Evolutionary conservation across 2,329 filamentous ascomycete species (phyloP), one percentile per base, ranked within the genome.

Genomic region (Exophiala sp.): DNA sequence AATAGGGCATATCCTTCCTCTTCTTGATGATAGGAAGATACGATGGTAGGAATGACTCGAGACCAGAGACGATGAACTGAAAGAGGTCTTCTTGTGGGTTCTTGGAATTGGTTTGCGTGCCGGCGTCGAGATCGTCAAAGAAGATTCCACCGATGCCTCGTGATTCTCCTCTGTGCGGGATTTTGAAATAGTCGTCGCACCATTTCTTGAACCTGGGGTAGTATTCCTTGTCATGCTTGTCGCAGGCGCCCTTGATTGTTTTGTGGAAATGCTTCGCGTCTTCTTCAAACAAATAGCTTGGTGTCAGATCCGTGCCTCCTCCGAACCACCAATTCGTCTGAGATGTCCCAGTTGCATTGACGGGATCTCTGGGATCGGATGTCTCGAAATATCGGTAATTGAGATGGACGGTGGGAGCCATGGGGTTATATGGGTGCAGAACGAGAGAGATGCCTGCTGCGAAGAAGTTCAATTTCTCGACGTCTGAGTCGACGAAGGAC

Each of bases 301-400:
- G 94, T 10, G 94, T 99, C 63, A 99, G 74, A 72, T 99, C 94
- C 49, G 89, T 91, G 52, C 94, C 94, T 47, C 94, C 94, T 60
- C 94, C 94, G 66, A 96, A 99, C 94, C 94, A 99, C 92, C 94
- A 99, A 54, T 75, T 75, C 6, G 91, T 87, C n/a, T 61, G 50
- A 4, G 62, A 59, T 10, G 54, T 53, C 18, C 63, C 63, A 61
- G 92, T 74, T 16, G 75, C 75, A 51, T 74, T 73, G 50, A 90
- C 48, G 79, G 86, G 62, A 79, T 87, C 90, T 64, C 92, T 87
- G 7, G 87, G 82, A 65, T 92, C 88, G 57, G 89, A 88, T 1
- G 94, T 99, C 77, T 99, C 94, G 68, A 99, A 99, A 75, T 99
- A 99, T 53, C 94, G 85, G 78, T 97, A 97, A 78, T 99, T 99